Base-by-base conservation (phyloP, 106 monocot genomes). In the Dendrobium officinale region DNA sequence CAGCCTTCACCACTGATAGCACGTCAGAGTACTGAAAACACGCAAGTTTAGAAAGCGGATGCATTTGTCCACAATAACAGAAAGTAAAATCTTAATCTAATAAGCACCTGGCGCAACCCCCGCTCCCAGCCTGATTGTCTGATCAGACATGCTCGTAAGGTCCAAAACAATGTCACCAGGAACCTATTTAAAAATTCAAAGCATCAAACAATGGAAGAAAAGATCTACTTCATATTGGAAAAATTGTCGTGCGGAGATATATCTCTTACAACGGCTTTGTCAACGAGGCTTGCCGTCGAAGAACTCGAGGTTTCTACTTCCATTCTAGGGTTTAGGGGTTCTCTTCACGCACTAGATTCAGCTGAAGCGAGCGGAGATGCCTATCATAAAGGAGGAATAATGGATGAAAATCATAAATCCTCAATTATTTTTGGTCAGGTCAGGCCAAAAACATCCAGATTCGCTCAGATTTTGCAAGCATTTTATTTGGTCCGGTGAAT, bases 131-230 rank as follows among this genome's bases (percentile, higher is more conserved):
- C 87, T 98, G 73, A 98, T 82, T 0, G 92, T 94, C 75, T 91
- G 87, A 66, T 89, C 85, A 20, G 83, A 55, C 89, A 91, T 82
- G 45, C 75, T 85, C 0, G 87, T 82, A 48, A 98, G 91, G 79
- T 98, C 97, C 44, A 98, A 74, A 80, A 92, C 85, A 56, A 90
- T 84, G 78, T 98, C 94, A 0, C 92, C 97, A 4, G 97, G 94
- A 73, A 97, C 82, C 96, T 97, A 75, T 51, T 51, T 24, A 20
- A 77, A 29, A 20, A 55, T 20, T 22, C 74, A 26, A 81, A 18
- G 15, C 26, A 15, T 70, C 55, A 55, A 16, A 55, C 64, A 41
- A 26, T 9, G 70, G n/a, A 27, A 44, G 13, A 42, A 9, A 13
- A 49, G 15, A 20, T 22, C 64, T 37, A 81, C 16, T 45, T 51